phyloP scores from a whole-genome alignment of 2,329 filamentous ascomycete species.

The Stemphylium beticola region DNA sequence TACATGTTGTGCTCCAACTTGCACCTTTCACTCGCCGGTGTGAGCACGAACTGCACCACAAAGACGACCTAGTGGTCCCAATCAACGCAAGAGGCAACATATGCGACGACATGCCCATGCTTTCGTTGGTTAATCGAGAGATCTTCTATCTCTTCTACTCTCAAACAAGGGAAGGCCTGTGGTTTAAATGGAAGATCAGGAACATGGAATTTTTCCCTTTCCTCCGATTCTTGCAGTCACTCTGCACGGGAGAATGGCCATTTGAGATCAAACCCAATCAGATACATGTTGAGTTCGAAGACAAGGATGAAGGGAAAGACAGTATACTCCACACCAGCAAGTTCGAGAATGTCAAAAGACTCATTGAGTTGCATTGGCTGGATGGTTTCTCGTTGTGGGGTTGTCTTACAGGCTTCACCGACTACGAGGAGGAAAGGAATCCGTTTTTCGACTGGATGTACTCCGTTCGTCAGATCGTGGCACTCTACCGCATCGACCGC shows the following conservation, averaged over 20 bases:
- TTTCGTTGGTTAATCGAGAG: not conserved
- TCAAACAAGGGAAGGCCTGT: not conserved
- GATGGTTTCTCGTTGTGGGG: conserved; percentile 3
- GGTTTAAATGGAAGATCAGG: not conserved
- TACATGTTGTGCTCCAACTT: not conserved
- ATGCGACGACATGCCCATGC: conserved; percentile 2
- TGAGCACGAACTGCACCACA: not conserved
- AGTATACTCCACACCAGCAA: not conserved
- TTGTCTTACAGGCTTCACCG: conserved; percentile 1
- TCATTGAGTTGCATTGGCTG: conserved; percentile 11
- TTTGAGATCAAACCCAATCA: not conserved
- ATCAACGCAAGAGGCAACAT: conserved; percentile 6
- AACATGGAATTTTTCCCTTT: conserved; percentile 5
- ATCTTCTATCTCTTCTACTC: conserved; percentile 3
- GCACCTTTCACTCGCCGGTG: not conserved
- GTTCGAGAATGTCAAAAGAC: not conserved
- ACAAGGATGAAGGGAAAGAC: not conserved
- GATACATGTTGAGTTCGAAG: not conserved
- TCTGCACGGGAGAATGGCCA: not conserved
- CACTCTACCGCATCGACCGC: not conserved
- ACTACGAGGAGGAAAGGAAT: not conserved
- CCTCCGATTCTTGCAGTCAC: conserved; percentile 1
- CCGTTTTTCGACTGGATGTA: conserved; percentile 7
- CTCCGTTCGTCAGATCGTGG: conserved; percentile 7
- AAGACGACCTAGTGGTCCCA: not conserved